Conservation (phyloP, 371 early-diverging fungal genomes). For the Fennellomyces sp. region DNA sequence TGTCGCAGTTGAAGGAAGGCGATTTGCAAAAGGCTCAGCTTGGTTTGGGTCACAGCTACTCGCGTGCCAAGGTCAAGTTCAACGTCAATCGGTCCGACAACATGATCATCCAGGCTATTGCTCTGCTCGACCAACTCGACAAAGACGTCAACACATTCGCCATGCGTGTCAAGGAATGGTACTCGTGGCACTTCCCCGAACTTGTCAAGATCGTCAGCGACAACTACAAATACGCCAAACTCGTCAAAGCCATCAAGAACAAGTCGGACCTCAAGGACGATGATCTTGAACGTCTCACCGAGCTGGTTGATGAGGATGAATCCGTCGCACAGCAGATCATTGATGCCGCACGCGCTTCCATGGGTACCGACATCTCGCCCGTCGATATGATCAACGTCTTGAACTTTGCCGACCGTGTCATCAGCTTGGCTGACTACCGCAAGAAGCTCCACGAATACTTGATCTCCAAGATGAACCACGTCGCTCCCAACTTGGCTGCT, state of each 20-base stretch:
- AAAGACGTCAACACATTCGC: conserved; percentile 95
- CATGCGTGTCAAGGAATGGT: conserved; percentile 95
- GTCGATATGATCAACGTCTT: conserved; percentile 95
- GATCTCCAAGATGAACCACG: conserved; percentile 91
- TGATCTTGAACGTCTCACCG: conserved; percentile 73
- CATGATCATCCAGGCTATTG: conserved; percentile 94
- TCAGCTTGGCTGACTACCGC: conserved; percentile 91
- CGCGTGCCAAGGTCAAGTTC: conserved; percentile 98
- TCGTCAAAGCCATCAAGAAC: conserved; percentile 89
- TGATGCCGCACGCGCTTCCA: conserved; percentile 93
- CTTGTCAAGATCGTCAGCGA: conserved; percentile 94
- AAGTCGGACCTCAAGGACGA: conserved; percentile 85
- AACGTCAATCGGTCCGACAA: conserved; percentile 94
- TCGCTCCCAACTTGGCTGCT: conserved; percentile 98
- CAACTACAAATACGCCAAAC: conserved; percentile 88
- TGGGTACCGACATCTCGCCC: conserved; percentile 94
- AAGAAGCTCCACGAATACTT: conserved; percentile 91
- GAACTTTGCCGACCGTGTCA: conserved; percentile 92
- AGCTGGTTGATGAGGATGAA: conserved; percentile 72
- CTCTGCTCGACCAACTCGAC: conserved; percentile 90
- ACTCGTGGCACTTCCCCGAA: conserved; percentile 99
- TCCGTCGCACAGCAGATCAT: conserved; percentile 77
- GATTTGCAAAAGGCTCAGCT: conserved; percentile 94
- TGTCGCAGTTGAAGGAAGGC: conserved; percentile 87
- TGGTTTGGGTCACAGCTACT: conserved; percentile 97